These are phyloP conservation scores for Jatropha podagrica DNA, from an alignment of 441 rosid species.

Conservation along the genomic window DNA sequence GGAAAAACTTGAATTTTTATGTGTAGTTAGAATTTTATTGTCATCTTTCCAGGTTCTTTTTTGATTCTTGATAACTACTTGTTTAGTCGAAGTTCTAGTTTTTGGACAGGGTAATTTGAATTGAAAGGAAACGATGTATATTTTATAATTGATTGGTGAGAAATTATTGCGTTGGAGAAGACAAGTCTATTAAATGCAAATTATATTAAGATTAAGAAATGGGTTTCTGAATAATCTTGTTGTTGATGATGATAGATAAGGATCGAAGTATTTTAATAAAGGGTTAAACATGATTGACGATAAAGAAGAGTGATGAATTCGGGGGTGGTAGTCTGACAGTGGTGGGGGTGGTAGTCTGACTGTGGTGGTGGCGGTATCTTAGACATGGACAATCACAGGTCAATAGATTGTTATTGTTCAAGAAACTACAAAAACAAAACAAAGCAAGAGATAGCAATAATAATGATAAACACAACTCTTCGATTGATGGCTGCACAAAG, in stretches of 20 bases:
- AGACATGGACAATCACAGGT: slow-evolving; percentile 28
- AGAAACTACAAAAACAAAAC: slow-evolving; percentile 23
- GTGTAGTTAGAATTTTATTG: too few relatives aligned
- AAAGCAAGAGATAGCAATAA: slow-evolving; percentile 33
- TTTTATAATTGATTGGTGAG: slow-evolving; percentile 23
- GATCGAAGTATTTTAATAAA: slow-evolving; percentile 45
- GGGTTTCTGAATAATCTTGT: slow-evolving; percentile 23
- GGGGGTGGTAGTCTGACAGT: slow-evolving; percentile 13
- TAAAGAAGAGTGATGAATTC: slow-evolving; percentile 13
- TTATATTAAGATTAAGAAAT: slow-evolving; percentile 38
- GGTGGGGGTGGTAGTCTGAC: slow-evolving; percentile 20
- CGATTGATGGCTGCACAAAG: slow-evolving; percentile 27
- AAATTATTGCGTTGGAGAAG: slow-evolving; percentile 35
- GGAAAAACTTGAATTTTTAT: too few relatives aligned
- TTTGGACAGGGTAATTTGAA: slow-evolving; percentile 16
- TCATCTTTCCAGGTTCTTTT: too few relatives aligned
- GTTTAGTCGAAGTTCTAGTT: too few relatives aligned
- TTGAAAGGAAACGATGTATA: slow-evolving; percentile 20
- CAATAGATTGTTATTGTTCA: slow-evolving; percentile 15
- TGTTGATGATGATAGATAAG: slow-evolving; percentile 27
- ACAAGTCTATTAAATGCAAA: slow-evolving; percentile 31
- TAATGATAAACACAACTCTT: neutral
- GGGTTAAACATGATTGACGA: slow-evolving; percentile 40
- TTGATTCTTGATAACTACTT: too few relatives aligned
- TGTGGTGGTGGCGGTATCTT: slow-evolving; percentile 21